Conservation (phyloP, 805 yeast genomes). For the Schwanniomyces vanrijiae region DNA sequence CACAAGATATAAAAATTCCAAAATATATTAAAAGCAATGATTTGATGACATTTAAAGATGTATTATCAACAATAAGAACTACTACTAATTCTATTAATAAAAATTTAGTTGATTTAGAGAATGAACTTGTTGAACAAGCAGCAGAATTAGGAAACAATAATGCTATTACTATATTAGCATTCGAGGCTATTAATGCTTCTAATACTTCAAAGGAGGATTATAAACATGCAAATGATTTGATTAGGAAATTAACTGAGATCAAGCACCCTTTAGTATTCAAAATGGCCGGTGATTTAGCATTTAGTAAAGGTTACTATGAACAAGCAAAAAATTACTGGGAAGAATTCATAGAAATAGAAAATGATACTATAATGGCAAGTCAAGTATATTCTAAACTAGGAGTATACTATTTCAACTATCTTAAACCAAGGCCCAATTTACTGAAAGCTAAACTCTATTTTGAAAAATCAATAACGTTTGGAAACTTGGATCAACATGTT, state of each 20-base stretch:
- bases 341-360: conserved; percentile 55
- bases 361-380: conserved; percentile 58
- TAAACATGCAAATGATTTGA: conserved; percentile 59
- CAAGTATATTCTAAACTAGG: conserved; percentile 76
- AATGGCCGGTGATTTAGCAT: conserved; percentile 75
- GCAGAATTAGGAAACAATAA: conserved; percentile 82
- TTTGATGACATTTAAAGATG: conserved; percentile 65
- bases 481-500: conserved; percentile 64
- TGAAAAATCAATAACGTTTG: conserved; percentile 57
- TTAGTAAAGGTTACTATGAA: conserved; percentile 42
- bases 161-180: conserved; percentile 74
- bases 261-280: conserved; percentile 77
- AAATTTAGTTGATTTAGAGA: conserved; percentile 61
- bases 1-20: conserved; percentile 42
- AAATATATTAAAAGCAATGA: conserved; percentile 52
- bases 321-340: conserved; percentile 63
- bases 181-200: conserved; percentile 52
- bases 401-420: conserved; percentile 49
- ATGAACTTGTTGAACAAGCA: conserved; percentile 73
- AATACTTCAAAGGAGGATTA: conserved; percentile 50
- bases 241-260: conserved; percentile 53
- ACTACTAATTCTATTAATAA: conserved; percentile 60
- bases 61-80: conserved; percentile 59
- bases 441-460: conserved; percentile 56
- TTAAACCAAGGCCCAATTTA: conserved; percentile 46